phyloP scores from a whole-genome alignment of 331 rosid genomes.

The Saraca asoca region DNA sequence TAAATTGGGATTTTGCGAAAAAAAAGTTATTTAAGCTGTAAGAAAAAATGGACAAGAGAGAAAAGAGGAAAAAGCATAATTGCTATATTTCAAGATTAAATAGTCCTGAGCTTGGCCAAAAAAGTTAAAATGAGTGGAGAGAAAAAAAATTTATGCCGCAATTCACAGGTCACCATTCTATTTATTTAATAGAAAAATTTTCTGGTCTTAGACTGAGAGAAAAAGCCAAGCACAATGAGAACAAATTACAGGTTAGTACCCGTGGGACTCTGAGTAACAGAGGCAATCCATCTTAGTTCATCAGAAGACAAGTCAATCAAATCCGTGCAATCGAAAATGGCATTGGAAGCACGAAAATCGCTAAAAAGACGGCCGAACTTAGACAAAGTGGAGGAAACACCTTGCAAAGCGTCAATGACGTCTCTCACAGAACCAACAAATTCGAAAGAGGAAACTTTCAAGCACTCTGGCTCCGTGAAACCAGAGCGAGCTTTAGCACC shows the following conservation, averaged over 20 bases:
- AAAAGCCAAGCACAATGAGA: not conserved
- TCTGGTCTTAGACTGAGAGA: not conserved
- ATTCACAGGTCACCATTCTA: not conserved
- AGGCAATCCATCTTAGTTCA: conserved; percentile 54
- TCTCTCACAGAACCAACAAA: conserved; percentile 43
- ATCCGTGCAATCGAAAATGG: conserved; percentile 79
- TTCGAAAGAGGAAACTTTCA: conserved; percentile 46
- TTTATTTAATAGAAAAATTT: not conserved
- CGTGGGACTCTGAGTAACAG: conserved; percentile 57
- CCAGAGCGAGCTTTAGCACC: not conserved
- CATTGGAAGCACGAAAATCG: conserved; percentile 56
- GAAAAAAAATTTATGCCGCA: not conserved
- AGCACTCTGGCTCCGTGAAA: conserved; percentile 25
- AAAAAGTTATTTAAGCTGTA: not conserved
- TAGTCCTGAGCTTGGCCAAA: not conserved
- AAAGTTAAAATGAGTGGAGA: too few species aligned
- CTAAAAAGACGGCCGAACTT: conserved; percentile 38
- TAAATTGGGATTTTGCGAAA: not conserved
- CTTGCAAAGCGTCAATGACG: conserved; percentile 34
- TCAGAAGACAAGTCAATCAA: conserved; percentile 68
- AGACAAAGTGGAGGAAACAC: conserved; percentile 55
- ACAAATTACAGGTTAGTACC: conserved; percentile 38
- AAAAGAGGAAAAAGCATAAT: conserved; percentile 11
- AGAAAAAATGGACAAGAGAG: not conserved
- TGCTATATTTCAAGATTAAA: not conserved